Evolutionary conservation across 345 rosid genomes (phyloP), one percentile per base, ranked within the genome.

Genomic region (Gossypium arboreum): DNA sequence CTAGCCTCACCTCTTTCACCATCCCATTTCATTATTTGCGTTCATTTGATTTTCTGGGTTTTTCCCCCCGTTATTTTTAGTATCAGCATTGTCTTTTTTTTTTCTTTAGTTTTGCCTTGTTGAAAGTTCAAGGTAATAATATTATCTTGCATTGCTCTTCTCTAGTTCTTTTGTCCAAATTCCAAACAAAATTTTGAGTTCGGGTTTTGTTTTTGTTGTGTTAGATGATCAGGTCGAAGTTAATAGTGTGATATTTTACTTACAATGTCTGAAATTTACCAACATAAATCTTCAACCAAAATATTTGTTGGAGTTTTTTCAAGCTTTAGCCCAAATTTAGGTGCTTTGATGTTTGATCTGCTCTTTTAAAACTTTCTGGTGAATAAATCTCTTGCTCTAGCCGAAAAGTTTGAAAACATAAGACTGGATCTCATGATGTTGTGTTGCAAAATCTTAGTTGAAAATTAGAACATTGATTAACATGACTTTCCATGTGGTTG

Each of bases 401-500:
- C 41, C 7, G 7, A 34, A 34, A 34, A 34, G 41, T 34, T 5
- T 34, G 41, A 34, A 5, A 10, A 45, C 1, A 10, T 8, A 27
- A 59, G 27, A 45, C 1, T 45, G 25, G 77, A 54, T 51, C 77
- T 52, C 10, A 51, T 57, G 15, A 62, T 64, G 48, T 18, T 55
- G 62, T 13, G 9, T 25, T 59, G 60, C 51, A 20, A 45, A 74
- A 34, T 50, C 71, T 61, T 20, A 10, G 71, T 63, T 60, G 48
- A 45, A 55, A 15, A 17, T 10, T 47, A 60, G 29, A 39, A 41
- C 17, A 24, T 51, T 61, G 58, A 47, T 61, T 24, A 73, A 59
- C 52, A 18, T 7, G 27, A 52, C 7, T 54, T 67, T 20, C 25
- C 62, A 9, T 54, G 20, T 61, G 77, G 81, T 34, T 75, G 85